A percentile compares a stretch with the other conserved stretches of the same genome.
phyloP scores from a whole-genome alignment of 768 basidiomycete species.

The Pleurotus citrinopileatus region DNA sequence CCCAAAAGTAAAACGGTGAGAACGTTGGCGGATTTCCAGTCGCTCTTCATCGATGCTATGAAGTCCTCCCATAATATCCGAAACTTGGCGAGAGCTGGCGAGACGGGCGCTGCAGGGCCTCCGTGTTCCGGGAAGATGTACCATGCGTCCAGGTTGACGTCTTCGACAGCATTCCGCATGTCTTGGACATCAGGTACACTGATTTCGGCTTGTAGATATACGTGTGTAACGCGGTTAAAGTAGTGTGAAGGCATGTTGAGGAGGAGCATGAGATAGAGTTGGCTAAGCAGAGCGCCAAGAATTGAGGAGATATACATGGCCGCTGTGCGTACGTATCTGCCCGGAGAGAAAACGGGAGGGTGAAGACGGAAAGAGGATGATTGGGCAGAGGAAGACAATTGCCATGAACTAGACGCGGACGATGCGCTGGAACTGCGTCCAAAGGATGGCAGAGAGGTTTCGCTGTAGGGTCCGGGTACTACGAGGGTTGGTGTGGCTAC shows the following conservation, averaged over 20 bases:
- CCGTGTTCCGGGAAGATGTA: background rate
- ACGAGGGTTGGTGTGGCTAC: background rate
- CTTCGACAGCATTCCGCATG: slow-evolving; percentile 1
- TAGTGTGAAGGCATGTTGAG: slow-evolving; percentile 65
- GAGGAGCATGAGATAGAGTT: slow-evolving; percentile 38
- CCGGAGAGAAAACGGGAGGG: background rate
- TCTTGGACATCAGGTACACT: slow-evolving; percentile 52
- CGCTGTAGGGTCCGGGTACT: background rate
- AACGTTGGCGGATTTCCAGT: slow-evolving; percentile 56
- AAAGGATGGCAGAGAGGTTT: background rate
- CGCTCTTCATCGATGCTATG: slow-evolving; percentile 48
- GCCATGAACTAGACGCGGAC: too few relatives aligned
- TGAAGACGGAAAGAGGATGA: background rate
- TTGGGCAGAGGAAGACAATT: too few relatives aligned
- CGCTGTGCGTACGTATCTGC: background rate
- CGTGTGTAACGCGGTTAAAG: slow-evolving; percentile 63
- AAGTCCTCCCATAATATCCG: slow-evolving; percentile 55
- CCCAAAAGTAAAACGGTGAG: slow-evolving; percentile 42
- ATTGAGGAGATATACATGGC: slow-evolving; percentile 13
- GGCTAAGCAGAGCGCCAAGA: slow-evolving; percentile 24
- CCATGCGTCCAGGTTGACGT: background rate
- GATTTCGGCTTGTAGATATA: slow-evolving; percentile 67
- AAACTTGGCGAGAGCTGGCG: slow-evolving; percentile 47
- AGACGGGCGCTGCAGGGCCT: slow-evolving; percentile 20
- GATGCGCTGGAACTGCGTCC: too few relatives aligned